Conservation (phyloP, 208 protist genomes). For the Herpetomonas tarakana region DNA sequence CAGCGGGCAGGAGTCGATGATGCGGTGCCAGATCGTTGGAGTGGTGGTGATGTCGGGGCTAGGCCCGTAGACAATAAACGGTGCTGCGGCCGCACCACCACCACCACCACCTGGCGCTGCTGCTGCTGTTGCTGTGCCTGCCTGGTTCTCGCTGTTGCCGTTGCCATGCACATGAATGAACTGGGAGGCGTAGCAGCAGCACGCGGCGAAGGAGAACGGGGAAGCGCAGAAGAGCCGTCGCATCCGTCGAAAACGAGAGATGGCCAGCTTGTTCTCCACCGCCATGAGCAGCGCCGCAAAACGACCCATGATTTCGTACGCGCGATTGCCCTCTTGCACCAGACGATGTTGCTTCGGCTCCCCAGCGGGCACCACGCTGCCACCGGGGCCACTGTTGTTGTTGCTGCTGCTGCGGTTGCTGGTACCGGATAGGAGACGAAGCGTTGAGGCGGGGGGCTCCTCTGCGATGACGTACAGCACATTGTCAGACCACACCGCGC, state of each 20-base stretch:
- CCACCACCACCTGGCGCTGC: background rate
- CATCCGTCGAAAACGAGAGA: constrained; percentile 33
- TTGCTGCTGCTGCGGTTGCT: background rate
- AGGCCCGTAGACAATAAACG: constrained; percentile 38
- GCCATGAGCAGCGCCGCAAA: constrained; percentile 42
- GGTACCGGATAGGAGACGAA: background rate
- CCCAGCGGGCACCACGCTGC: background rate
- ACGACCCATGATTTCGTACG: constrained; percentile 25
- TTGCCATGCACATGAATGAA: constrained; percentile 13
- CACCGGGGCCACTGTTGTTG: background rate
- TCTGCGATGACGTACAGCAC: constrained; percentile 48
- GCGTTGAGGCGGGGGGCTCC: constrained; percentile 5
- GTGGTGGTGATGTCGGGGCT: constrained; percentile 36
- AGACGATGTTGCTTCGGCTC: background rate
- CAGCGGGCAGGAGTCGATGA: constrained; percentile 22
- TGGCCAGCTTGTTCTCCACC: constrained; percentile 45
- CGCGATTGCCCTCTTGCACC: background rate
- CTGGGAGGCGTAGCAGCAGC: constrained; percentile 44
- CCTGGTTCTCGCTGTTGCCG: background rate
- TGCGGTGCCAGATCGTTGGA: constrained; percentile 27
- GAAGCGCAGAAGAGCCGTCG: constrained; percentile 44
- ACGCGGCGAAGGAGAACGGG: constrained; percentile 49
- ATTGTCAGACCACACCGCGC: constrained; percentile 27
- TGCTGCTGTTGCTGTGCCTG: background rate
- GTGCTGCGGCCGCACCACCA: background rate